These are phyloP conservation scores for Ustilago nuda DNA, from an alignment of 1,284 basidiomycete genomes.

Conservation along the genomic window DNA sequence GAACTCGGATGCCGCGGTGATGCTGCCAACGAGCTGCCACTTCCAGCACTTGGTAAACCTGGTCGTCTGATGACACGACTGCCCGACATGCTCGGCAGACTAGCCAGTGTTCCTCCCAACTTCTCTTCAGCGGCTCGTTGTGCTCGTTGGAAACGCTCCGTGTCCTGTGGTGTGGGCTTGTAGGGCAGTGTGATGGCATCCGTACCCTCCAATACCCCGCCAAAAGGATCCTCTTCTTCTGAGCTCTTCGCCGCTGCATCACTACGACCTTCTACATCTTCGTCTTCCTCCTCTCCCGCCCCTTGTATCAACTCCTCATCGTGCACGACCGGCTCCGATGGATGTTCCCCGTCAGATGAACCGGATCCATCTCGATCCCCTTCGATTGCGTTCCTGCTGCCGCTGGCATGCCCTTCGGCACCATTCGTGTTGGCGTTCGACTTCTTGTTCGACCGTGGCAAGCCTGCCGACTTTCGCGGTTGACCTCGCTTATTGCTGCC, in stretches of 20 bases:
- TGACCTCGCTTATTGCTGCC: slow-evolving; percentile 25
- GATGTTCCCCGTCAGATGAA: slow-evolving; percentile 33
- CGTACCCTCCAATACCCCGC: slow-evolving; percentile 76
- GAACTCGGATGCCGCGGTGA: slow-evolving; percentile 27
- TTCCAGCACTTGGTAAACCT: neutral
- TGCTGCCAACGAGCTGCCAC: slow-evolving; percentile 14
- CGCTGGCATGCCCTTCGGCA: slow-evolving; percentile 11
- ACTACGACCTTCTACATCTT: slow-evolving; percentile 18
- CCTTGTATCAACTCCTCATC: slow-evolving; percentile 30
- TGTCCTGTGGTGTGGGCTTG: slow-evolving; percentile 77
- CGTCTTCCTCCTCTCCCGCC: slow-evolving; percentile 31
- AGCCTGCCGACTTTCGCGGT: slow-evolving; percentile 24
- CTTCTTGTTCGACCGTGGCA: slow-evolving; percentile 14
- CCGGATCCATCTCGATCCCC: slow-evolving; percentile 30
- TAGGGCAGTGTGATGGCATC: slow-evolving; percentile 84
- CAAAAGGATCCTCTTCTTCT: slow-evolving; percentile 76
- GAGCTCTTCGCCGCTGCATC: slow-evolving; percentile 33
- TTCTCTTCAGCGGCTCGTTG: slow-evolving; percentile 78
- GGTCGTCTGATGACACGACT: slow-evolving; percentile 30
- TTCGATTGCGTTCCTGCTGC: slow-evolving; percentile 22
- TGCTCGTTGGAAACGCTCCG: slow-evolving; percentile 80
- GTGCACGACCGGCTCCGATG: slow-evolving; percentile 15
- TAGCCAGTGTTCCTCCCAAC: slow-evolving; percentile 58
- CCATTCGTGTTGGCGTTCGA: slow-evolving; percentile 16
- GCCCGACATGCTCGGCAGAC: slow-evolving; percentile 32